phyloP scores from a whole-genome alignment of 805 yeast genomes.

The Candida takata region DNA sequence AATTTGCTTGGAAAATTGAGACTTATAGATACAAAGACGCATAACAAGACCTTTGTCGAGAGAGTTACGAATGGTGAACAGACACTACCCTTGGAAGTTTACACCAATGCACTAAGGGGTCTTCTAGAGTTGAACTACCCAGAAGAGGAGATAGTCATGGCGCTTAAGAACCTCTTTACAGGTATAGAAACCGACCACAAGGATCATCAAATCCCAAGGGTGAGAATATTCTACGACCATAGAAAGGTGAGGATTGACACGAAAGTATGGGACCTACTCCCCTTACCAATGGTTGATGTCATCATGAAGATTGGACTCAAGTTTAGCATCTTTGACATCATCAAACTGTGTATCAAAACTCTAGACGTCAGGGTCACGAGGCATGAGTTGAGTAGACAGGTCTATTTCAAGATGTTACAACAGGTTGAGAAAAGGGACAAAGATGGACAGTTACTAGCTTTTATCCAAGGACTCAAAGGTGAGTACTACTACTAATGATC shows the following conservation, averaged over 20 bases:
- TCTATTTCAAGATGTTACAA: background rate
- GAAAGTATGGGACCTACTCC: conserved; percentile 3
- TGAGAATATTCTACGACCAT: conserved; percentile 3
- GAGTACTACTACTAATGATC: too few species aligned
- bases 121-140: conserved; percentile 3
- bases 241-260: background rate
- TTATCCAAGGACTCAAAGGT: background rate
- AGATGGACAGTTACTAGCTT: background rate
- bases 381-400: background rate
- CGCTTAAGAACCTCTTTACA: conserved; percentile 3
- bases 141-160: conserved; percentile 4
- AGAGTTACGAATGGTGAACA: conserved; percentile 1
- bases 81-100: conserved; percentile 2
- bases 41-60: conserved; percentile 5
- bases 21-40: conserved; percentile 2
- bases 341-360: conserved; percentile 1
- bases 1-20: conserved; percentile 2
- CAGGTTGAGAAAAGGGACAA: background rate
- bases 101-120: conserved; percentile 5
- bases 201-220: background rate
- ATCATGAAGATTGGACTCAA: conserved; percentile 6
- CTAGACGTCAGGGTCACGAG: background rate
- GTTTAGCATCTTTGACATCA: conserved; percentile 4
- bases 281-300: conserved; percentile 10
- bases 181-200: conserved; percentile 2